Evolutionary conservation across 1,284 basidiomycete genomes (phyloP).

Genomic region (Leccinum angustisporum): DNA sequence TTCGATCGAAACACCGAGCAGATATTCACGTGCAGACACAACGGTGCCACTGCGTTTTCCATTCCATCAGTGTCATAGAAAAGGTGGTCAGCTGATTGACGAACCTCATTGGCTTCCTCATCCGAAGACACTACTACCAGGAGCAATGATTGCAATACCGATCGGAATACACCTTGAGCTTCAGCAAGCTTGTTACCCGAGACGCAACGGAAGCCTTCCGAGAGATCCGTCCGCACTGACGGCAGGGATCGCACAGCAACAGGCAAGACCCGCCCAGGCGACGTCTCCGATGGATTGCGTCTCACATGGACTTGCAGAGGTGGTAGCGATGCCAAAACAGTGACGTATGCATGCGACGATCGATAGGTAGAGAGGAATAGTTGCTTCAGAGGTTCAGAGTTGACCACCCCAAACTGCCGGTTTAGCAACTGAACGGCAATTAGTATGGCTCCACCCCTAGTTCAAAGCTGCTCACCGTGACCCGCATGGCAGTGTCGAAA

Average conservation of each 20-base stretch:
- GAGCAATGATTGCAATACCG: constrained; percentile 76
- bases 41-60: constrained; percentile 72
- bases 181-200: constrained; percentile 88
- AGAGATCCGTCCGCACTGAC: constrained; percentile 75
- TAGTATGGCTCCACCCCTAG: constrained; percentile 8
- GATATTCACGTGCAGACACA: constrained; percentile 85
- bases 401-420: constrained; percentile 91
- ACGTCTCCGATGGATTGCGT: constrained; percentile 82
- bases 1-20: constrained; percentile 92
- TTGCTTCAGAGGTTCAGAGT: constrained; percentile 87
- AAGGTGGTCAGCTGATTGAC: neutral
- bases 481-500: constrained; percentile 97
- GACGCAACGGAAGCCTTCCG: constrained; percentile 86
- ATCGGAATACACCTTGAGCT: constrained; percentile 79
- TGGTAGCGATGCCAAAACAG: constrained; percentile 84
- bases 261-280: constrained; percentile 80
- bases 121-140: constrained; percentile 84
- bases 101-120: constrained; percentile 83
- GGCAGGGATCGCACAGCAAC: constrained; percentile 71
- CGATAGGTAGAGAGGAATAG: constrained; percentile 87
- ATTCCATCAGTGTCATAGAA: constrained; percentile 14
- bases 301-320: constrained; percentile 87
- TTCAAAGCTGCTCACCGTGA: constrained; percentile 43
- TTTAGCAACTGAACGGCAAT: constrained; percentile 69
- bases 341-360: constrained; percentile 85